Evolutionary conservation across 208 protist genomes (phyloP), one percentile per base, ranked within the genome.

Genomic region (Phytomonas sp.): DNA sequence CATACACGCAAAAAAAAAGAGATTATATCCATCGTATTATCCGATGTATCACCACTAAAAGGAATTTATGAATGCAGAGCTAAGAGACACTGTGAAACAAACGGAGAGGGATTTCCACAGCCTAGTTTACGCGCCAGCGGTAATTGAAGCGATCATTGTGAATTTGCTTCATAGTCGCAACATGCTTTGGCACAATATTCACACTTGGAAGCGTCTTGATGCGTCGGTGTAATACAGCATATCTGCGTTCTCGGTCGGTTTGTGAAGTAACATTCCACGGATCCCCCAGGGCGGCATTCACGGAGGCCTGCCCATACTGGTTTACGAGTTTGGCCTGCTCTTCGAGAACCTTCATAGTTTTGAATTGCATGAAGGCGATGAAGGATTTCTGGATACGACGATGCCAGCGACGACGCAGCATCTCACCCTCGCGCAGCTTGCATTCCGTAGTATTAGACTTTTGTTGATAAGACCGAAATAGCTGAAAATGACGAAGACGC

Each of bases 81-180:
- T 17, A 5, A 56, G 9, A 56, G 20, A 56, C 20, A 0, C 46
- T 26, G 2, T 20, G 17, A 51, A 51, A 26, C 3, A 26, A 23
- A 6, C 3, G 8, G 6, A 26, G 20, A 56, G 46, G 13, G 6
- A 34, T 8, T 56, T 8, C 26, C 26, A 26, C 40, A 51, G 9
- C 13, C 73, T 81, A 96, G 68, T 96, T 94, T 59, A 93, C 85
- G 20, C 91, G 83, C 91, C 91, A 96, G 67, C 88, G 87, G 70
- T 85, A 88, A 69, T 96, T 90, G 73, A 96, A 96, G 71, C 91
- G 91, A 74, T 96, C 91, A 71, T 96, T 96, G 80, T 96, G 91
- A 68, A 94, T 94, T 74, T 96, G 91, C 79, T 94, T 96, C 88
- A 93, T 93, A 20, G 91, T 96, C 17, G 88, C 88, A 43, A 96